Evolutionary conservation across 352 stramenopile genomes (phyloP), one percentile per base, ranked within the genome.

Genomic region (Phytophthora cactorum): DNA sequence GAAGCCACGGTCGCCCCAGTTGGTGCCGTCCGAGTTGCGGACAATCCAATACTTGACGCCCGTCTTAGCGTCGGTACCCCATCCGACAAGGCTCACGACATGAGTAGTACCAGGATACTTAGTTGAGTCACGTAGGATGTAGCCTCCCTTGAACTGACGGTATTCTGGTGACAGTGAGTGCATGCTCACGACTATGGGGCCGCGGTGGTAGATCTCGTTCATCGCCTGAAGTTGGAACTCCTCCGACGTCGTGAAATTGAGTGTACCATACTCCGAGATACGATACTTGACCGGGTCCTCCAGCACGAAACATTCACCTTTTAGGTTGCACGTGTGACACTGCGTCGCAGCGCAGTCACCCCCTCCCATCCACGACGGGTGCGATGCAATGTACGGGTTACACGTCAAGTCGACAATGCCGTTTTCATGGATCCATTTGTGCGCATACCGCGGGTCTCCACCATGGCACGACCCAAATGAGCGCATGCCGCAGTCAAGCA

Each of bases 11-110:
- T 93, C 84, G 44, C 86, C 86, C 77, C 81, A 93, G 56, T 90
- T 90, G 8, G 84, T 93, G 41, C 86, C 86, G 52, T 93, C 82
- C 52, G 91, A 91, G 87, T 99, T 98, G 52, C 97, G 91, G 45
- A 98, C 91, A 72, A 99, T 90, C 96, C 96, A 99, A 82, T 98
- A 99, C 72, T 97, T 95, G 68, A 95, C 60, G 39, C 91, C 81
- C 6, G 73, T 69, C 39, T 92, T 74, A 27, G 90, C 82, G 28
- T 88, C 79, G 0, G 71, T 87, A 66, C 96, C 97, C 97, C 97
- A 99, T 39, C 96, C 97, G n/a, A 98, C 88, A 49, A 99, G 90
- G 43, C 89, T 97, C 59, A 99, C 94, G 32, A 98, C 93, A 68
- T 99, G 89, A 10, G 84, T 91, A 27, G 88, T 93, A n/a, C 79